Evolutionary conservation across 345 rosid species (phyloP).

Genomic region (Corchorus olitorius): DNA sequence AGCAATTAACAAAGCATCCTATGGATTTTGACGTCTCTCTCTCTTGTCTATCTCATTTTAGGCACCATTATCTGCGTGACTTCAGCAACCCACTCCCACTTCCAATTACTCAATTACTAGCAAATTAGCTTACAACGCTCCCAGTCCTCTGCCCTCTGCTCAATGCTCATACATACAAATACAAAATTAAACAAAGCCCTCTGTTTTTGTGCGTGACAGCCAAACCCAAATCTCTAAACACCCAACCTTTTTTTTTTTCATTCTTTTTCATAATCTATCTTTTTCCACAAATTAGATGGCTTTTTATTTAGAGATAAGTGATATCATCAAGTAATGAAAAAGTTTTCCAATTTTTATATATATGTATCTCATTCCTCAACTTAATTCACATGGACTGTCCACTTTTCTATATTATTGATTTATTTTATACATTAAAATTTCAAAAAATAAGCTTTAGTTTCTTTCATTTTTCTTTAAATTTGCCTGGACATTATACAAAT

Average conservation of each 20-base stretch:
- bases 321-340: slow-evolving; percentile 11
- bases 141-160: too few relatives aligned
- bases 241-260: neutral
- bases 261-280: neutral
- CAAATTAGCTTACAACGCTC: too few relatives aligned
- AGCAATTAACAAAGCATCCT: slow-evolving; percentile 7
- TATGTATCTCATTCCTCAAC: neutral
- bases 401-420: too few relatives aligned
- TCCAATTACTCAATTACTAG: too few relatives aligned
- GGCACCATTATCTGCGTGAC: slow-evolving; percentile 10
- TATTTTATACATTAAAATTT: too few relatives aligned
- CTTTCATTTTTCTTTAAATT: neutral
- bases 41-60: neutral
- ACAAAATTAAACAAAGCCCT: too few relatives aligned
- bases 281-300: neutral
- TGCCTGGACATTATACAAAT: neutral
- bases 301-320: slow-evolving; percentile 5
- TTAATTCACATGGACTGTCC: neutral
- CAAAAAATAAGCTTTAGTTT: neutral
- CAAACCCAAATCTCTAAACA: too few relatives aligned
- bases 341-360: neutral
- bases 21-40: slow-evolving; percentile 26
- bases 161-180: too few relatives aligned
- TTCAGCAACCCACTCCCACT: neutral
- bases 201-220: too few relatives aligned